Evolutionary conservation across 164 flowering plant genomes (phyloP), one percentile per base, ranked within the genome.

Genomic region (Malania oleifera): DNA sequence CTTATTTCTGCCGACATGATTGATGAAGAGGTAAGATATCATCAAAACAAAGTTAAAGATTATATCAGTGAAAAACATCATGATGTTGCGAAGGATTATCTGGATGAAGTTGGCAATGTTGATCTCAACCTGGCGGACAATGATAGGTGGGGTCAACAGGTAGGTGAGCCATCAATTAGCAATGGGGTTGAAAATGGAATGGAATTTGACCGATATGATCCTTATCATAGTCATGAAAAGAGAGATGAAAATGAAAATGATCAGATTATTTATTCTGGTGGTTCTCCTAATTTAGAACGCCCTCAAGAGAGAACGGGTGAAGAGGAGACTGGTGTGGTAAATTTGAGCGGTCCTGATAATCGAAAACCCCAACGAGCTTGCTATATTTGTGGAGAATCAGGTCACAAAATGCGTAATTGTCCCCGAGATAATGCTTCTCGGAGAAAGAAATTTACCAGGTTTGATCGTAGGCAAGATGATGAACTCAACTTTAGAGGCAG

Each of bases 71-170:
- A 74, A 19, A 63, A 49, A 25, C 49, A n/a, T 66, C 56, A 26
- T 34, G 39, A 49, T 46, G 6, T 35, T 20, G 44, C 34, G 31
- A 71, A 67, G 22, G 62, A 48, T 37, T 57, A 69, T 29, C 24
- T 11, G 7, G 70, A 68, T 59, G 75, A 63, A 63, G 74, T 51
- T 57, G 66, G 52, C 20, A 15, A 43, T 57, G 46, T 23, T 14
- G 72, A 50, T 34, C 60, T 57, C 7, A 70, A 72, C 20, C 52
- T 13, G 3, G 7, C 62, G 64, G 78, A 75, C 29, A 65, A 55
- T 73, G 82, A 62, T 66, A 73, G 83, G 67, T 79, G 82, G 83
- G 83, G 68, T 25, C 73, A 67, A 31, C 61, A 60, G 56, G 57
- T 26, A 41, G 54, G 57, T 44, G 64, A 60, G 41, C 53, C 41